Evolutionary conservation across 2,329 filamentous ascomycete genomes (phyloP).

Genomic region (Colletotrichum karsti): DNA sequence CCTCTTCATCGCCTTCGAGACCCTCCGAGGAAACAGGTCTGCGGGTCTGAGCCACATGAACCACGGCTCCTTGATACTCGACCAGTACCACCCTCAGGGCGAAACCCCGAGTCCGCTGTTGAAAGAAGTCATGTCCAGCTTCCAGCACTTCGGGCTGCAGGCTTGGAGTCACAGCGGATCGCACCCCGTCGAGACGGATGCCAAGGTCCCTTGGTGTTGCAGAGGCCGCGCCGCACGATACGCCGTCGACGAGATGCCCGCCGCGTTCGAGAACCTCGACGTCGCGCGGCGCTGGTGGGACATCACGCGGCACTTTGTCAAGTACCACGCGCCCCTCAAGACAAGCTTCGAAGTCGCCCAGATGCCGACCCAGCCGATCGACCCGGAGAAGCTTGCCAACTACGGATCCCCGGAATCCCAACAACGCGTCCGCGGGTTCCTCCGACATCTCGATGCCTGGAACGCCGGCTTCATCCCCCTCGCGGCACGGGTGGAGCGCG

Average conservation of each 20-base stretch:
- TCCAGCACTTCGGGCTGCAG: not conserved
- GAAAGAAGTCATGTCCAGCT: not conserved
- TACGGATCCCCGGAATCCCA: not conserved
- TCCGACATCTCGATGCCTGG: not conserved
- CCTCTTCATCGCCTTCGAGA: constrained; percentile 50
- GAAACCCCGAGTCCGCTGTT: not conserved
- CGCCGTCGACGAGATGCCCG: constrained; percentile 18
- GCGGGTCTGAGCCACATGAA: constrained; percentile 49
- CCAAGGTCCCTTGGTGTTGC: constrained; percentile 15
- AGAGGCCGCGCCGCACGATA: not conserved
- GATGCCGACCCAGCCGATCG: not conserved
- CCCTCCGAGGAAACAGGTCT: constrained; percentile 46
- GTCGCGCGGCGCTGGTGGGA: constrained; percentile 10
- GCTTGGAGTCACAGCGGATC: not conserved
- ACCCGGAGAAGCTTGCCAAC: not conserved
- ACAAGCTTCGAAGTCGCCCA: constrained; percentile 2
- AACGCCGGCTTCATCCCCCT: not conserved
- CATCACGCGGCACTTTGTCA: not conserved
- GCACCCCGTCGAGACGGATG: not conserved
- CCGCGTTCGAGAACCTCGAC: not conserved
- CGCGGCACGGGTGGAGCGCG: not conserved
- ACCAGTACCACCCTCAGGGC: not conserved
- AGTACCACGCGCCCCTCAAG: not conserved
- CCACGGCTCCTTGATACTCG: constrained; percentile 36
- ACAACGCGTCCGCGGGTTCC: not conserved